Percentiles rank a stretch among this genome's conserved stretches.
Conservation (phyloP, 768 basidiomycete species). For the Mycena maculata region DNA sequence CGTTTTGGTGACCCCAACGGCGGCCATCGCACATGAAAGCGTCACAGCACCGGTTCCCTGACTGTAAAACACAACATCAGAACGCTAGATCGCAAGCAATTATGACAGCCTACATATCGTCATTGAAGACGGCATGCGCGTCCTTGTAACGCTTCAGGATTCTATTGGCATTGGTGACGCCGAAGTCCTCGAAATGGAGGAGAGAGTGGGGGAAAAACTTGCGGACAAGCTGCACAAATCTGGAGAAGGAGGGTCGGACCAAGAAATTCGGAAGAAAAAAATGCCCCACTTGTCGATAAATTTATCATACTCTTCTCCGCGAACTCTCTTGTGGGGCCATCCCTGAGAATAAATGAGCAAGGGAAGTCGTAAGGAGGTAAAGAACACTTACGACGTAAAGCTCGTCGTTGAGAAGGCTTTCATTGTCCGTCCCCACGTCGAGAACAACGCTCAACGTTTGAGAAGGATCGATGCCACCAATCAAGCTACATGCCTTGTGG, state of each 20-base stretch:
- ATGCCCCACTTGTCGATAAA: conserved; percentile 77
- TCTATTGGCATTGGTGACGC: conserved; percentile 78
- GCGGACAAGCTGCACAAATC: conserved; percentile 81
- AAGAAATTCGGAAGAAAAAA: neutral
- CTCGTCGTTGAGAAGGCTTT: conserved; percentile 67
- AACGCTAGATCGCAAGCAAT: neutral
- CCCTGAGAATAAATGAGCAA: conserved; percentile 59
- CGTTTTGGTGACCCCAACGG: conserved; percentile 71
- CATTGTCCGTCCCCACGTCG: conserved; percentile 85
- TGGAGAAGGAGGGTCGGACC: conserved; percentile 38
- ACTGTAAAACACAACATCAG: conserved; percentile 46
- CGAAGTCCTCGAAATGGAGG: conserved; percentile 90
- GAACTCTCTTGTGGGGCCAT: conserved; percentile 75
- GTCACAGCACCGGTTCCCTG: conserved; percentile 85
- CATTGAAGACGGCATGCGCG: conserved; percentile 82
- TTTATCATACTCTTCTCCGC: conserved; percentile 78
- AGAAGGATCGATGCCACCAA: conserved; percentile 74
- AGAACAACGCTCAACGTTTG: conserved; percentile 69
- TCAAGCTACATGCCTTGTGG: conserved; percentile 52
- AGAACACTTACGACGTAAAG: conserved; percentile 70
- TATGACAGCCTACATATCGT: conserved; percentile 71
- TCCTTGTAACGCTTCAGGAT: conserved; percentile 72
- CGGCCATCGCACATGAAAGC: conserved; percentile 75
- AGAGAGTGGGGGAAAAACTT: conserved; percentile 76
- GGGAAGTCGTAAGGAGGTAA: neutral